These are phyloP conservation scores for Zasmidium cellare DNA, from an alignment of 2,329 filamentous ascomycete genomes.

Conservation along the genomic window DNA sequence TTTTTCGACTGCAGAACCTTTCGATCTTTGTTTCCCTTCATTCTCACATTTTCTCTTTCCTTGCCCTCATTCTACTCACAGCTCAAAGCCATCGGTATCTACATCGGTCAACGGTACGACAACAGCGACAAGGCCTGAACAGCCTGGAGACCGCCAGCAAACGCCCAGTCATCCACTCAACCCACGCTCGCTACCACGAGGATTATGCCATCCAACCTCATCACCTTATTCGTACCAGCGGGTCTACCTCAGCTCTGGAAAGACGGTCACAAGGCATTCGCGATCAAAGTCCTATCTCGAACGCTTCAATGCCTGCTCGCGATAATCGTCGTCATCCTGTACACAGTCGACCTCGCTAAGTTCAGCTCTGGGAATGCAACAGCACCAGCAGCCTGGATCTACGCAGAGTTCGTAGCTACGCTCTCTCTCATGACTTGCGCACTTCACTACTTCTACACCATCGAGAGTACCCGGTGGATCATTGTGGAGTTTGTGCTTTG, in stretches of 20 bases:
- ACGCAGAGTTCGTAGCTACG: background rate
- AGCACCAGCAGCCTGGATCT: background rate
- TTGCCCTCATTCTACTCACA: no score
- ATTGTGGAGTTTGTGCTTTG: background rate
- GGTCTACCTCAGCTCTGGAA: background rate
- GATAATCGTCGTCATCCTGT: conserved; percentile 1
- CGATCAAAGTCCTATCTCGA: background rate
- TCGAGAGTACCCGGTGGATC: background rate
- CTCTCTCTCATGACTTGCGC: background rate
- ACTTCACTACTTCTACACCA: background rate
- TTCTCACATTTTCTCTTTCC: no score
- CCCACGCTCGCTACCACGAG: background rate
- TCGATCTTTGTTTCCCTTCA: no score
- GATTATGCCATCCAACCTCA: background rate
- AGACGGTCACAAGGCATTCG: background rate
- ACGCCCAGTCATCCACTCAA: no score
- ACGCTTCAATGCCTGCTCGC: background rate
- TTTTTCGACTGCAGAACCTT: no score
- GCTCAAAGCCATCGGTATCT: no score
- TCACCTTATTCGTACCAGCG: background rate
- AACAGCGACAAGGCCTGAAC: no score
- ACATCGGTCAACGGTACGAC: no score
- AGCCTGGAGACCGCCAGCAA: no score
- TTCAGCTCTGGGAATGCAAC: background rate
- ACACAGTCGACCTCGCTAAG: background rate